Evolutionary conservation across 305 asterid genomes (phyloP).

Genomic region (Lippia alba): DNA sequence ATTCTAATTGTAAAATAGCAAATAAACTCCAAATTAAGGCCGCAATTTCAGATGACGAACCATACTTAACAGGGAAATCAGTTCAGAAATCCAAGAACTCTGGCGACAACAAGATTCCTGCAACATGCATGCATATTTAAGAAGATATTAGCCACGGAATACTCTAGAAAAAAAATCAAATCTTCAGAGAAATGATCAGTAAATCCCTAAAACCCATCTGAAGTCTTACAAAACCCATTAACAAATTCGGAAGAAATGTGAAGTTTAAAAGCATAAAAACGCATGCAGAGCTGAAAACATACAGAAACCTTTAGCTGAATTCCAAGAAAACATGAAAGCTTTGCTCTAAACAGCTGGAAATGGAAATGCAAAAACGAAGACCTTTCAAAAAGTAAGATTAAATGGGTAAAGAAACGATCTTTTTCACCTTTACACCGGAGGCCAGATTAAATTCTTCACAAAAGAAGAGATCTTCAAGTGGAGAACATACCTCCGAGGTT

Average conservation of each 20-base stretch:
- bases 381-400: conserved; percentile 3
- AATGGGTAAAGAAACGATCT: neutral
- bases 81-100: neutral
- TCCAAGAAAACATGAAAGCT: neutral
- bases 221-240: conserved; percentile 27
- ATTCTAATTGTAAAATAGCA: conserved; percentile 10
- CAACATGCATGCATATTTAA: conserved; percentile 25
- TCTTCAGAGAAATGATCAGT: conserved; percentile 23
- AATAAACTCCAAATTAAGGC: conserved; percentile 8
- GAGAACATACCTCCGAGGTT: conserved; percentile 24
- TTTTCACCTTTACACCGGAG: neutral
- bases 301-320: neutral
- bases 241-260: conserved; percentile 26
- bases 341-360: neutral
- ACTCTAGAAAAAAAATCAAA: conserved; percentile 26
- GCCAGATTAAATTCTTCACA: conserved; percentile 24
- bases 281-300: conserved; percentile 20
- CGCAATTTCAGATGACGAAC: conserved; percentile 2
- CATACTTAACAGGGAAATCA: conserved; percentile 6
- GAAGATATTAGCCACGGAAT: conserved; percentile 10
- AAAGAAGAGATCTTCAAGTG: conserved; percentile 3
- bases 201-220: conserved; percentile 40
- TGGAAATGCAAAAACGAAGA: neutral
- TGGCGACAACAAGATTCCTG: conserved; percentile 35
- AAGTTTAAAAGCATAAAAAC: neutral